Evolutionary conservation across 305 asterid species (phyloP).

Genomic region (Fraxinus baroniana): DNA sequence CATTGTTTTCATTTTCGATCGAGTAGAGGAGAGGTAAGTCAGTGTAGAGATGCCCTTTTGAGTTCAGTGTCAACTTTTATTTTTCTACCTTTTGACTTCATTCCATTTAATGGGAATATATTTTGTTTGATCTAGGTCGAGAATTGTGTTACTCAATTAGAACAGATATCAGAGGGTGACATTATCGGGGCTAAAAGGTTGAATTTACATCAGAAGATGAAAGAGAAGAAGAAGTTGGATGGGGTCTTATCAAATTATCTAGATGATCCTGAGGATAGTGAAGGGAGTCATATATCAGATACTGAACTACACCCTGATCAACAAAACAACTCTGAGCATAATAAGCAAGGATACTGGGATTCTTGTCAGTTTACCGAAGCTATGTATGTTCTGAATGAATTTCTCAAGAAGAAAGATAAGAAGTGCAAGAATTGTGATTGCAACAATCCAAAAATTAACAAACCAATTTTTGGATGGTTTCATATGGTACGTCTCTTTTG

Average conservation of each 20-base stretch:
- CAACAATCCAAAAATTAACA: slow-evolving; percentile 56
- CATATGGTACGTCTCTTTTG: slow-evolving; percentile 51
- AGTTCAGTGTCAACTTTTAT: not conserved
- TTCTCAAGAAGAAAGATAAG: slow-evolving; percentile 42
- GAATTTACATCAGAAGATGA: slow-evolving; percentile 19
- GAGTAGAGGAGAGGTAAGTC: slow-evolving; percentile 50
- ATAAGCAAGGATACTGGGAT: slow-evolving; percentile 50
- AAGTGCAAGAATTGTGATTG: slow-evolving; percentile 53
- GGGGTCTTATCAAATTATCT: slow-evolving; percentile 18
- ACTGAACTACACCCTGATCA: slow-evolving; percentile 31
- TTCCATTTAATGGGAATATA: not conserved
- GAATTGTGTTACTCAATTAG: slow-evolving; percentile 52
- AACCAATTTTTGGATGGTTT: slow-evolving; percentile 92
- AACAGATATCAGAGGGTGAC: slow-evolving; percentile 62
- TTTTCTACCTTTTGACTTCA: not conserved
- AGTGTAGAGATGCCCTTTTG: not conserved
- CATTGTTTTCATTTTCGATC: slow-evolving; percentile 64
- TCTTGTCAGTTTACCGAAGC: slow-evolving; percentile 77
- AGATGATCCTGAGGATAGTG: slow-evolving; percentile 46
- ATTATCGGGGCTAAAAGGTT: slow-evolving; percentile 64
- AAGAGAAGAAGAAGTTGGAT: slow-evolving; percentile 25
- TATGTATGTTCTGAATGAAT: slow-evolving; percentile 51
- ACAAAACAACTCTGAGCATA: slow-evolving; percentile 35
- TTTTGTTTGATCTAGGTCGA: slow-evolving; percentile 48
- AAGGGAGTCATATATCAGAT: slow-evolving; percentile 59